Evolutionary conservation across 2,329 filamentous ascomycete species (phyloP).

Genomic region (Claviceps sp.): DNA sequence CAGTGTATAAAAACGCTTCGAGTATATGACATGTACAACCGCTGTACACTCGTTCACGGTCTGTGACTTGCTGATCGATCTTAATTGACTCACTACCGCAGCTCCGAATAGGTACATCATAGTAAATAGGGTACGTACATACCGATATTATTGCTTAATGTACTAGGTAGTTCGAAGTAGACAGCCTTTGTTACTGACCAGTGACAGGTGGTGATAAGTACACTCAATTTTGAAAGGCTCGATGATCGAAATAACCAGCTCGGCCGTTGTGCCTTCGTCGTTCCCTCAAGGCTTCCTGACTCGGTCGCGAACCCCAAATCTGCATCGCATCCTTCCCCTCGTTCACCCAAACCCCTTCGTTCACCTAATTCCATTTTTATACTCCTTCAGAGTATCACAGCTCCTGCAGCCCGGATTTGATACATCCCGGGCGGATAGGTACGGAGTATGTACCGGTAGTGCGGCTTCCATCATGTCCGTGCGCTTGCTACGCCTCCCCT

Average conservation of each 20-base stretch:
- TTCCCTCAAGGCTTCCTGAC: too few relatives aligned
- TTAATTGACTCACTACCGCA: neutral
- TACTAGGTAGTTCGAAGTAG: too few relatives aligned
- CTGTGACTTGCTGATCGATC: neutral
- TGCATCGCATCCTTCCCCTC: neutral
- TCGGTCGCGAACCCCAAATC: too few relatives aligned
- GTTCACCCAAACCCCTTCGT: neutral
- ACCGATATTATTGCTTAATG: too few relatives aligned
- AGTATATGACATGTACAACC: neutral
- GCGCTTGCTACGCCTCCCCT: neutral
- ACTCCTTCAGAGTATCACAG: neutral
- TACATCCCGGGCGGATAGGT: too few relatives aligned
- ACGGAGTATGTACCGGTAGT: neutral
- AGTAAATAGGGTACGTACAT: too few relatives aligned
- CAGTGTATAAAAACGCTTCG: neutral
- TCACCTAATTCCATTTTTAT: neutral
- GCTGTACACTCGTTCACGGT: neutral
- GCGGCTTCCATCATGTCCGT: neutral
- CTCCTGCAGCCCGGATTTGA: slow-evolving; percentile 11
- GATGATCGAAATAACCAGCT: too few relatives aligned
- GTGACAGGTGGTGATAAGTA: too few relatives aligned
- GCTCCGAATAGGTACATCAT: neutral
- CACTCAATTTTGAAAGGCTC: too few relatives aligned
- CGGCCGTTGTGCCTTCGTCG: too few relatives aligned
- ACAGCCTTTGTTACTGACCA: too few relatives aligned